Conservation (phyloP, 2,329 filamentous ascomycete species). For the Hypoxylon sp. region DNA sequence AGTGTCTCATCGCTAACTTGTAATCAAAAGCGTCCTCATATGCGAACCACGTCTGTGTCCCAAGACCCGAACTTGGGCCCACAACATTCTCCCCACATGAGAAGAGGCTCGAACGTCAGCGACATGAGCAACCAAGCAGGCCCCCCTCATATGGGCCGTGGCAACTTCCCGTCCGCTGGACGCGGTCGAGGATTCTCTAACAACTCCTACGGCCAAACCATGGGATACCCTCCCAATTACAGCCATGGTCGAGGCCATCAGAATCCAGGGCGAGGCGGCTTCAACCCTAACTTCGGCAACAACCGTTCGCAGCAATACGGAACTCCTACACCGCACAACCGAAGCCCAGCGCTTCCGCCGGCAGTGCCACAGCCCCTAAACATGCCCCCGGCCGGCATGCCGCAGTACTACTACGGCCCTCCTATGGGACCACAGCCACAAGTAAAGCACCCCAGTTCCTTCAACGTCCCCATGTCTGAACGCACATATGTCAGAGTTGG, state of each 20-base stretch:
- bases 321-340: conserved; percentile 56
- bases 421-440: conserved; percentile 67
- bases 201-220: conserved; percentile 57
- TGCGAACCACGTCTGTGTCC: conserved; percentile 71
- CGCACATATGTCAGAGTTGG: conserved; percentile 50
- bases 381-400: conserved; percentile 68
- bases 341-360: conserved; percentile 60
- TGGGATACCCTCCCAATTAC: conserved; percentile 55
- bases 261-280: conserved; percentile 60
- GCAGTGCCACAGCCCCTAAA: conserved; percentile 73
- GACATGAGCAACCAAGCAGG: conserved; percentile 72
- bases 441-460: conserved; percentile 62
- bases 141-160: conserved; percentile 63
- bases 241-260: conserved; percentile 52
- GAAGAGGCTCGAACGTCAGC: conserved; percentile 84
- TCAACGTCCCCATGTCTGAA: conserved; percentile 44
- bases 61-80: conserved; percentile 68
- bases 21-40: conserved; percentile 66
- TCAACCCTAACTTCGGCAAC: conserved; percentile 56
- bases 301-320: conserved; percentile 50
- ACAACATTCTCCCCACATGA: conserved; percentile 76
- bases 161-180: conserved; percentile 59
- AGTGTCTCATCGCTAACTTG: conserved; percentile 38
- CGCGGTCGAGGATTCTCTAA: conserved; percentile 61
- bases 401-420: conserved; percentile 68